Conservation (phyloP, 257 asterid species). For the Penstemon davidsonii region DNA sequence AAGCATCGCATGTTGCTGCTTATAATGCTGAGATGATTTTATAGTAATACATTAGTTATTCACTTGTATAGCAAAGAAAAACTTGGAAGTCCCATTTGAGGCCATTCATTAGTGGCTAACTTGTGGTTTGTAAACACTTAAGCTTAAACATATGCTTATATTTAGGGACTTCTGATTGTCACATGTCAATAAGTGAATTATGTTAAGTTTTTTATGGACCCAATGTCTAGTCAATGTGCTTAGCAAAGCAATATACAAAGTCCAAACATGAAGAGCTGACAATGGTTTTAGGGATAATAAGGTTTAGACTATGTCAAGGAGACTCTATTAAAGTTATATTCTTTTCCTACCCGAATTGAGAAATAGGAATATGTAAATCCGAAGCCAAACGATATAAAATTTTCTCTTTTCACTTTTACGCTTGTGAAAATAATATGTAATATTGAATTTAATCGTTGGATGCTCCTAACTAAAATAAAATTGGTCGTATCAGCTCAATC, state of each 20-base stretch:
- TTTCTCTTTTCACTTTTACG: too few relatives aligned
- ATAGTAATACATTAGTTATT: neutral
- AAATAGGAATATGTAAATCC: neutral
- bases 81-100: neutral
- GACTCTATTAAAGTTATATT: neutral
- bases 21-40: neutral
- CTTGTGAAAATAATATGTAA: too few relatives aligned
- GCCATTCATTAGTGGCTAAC: neutral
- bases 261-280: neutral
- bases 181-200: too few relatives aligned
- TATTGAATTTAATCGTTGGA: too few relatives aligned
- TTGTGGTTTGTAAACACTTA: neutral
- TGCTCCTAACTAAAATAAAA: neutral
- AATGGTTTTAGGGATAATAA: neutral
- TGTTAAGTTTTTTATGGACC: too few relatives aligned
- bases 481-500: neutral
- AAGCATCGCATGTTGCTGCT: constrained; percentile 1
- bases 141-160: neutral
- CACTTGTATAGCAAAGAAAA: neutral
- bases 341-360: neutral
- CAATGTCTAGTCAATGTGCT: too few relatives aligned
- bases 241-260: too few relatives aligned
- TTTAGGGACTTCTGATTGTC: neutral
- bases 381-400: neutral
- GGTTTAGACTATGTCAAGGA: neutral